Base-by-base conservation (phyloP, 192 early-diverging fungal genomes). In the Coemansia guatemalensis region DNA sequence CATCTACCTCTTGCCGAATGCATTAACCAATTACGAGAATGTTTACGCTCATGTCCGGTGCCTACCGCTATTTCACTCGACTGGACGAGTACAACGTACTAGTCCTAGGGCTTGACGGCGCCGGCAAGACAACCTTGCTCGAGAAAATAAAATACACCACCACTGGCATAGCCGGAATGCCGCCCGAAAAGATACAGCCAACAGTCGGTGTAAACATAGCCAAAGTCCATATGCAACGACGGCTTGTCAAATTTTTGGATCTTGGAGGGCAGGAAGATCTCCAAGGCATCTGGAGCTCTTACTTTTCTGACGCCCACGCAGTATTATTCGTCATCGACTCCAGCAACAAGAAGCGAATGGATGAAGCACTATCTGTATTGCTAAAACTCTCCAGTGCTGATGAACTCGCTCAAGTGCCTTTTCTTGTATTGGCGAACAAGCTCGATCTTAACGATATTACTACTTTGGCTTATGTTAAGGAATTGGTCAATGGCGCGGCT, bases 101-200 rank as follows among this genome's bases (percentile, higher is more conserved):
- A n/a, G 91, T 99, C 54, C 78, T 99, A 30, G 96, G 96, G 27
- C 87, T 97, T 22, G 96, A 99, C 69, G 93, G 94, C 75, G 92
- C 94, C n/a, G 96, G 96, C 49, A 99, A 99, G 74, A 97, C 96
- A 5, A 97, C 96, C n/a, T 67, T 98, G 23, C 83, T 98, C 29
- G 96, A 98, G 67, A 82, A 87, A 35, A 90, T 98, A 24, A 98
- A 98, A 74, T 75, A 89, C 26, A 83, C 88, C 17, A 94, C 87
- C 67, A 82, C 86, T 20, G 90, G 89, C 3, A 69, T 87, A 11
- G 73, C 83, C 18, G 87, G 90, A n/a, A 80, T 97, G 60, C 69
- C 88, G 14, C 89, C 93, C 23, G 92, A 93, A n/a, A 92, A 90
- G 62, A 96, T 98, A 56, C 88, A 87, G 35, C 96, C 95, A 0